Evolutionary conservation across 768 basidiomycete genomes (phyloP), one percentile per base, ranked within the genome.

Genomic region (Ramaria rubella): DNA sequence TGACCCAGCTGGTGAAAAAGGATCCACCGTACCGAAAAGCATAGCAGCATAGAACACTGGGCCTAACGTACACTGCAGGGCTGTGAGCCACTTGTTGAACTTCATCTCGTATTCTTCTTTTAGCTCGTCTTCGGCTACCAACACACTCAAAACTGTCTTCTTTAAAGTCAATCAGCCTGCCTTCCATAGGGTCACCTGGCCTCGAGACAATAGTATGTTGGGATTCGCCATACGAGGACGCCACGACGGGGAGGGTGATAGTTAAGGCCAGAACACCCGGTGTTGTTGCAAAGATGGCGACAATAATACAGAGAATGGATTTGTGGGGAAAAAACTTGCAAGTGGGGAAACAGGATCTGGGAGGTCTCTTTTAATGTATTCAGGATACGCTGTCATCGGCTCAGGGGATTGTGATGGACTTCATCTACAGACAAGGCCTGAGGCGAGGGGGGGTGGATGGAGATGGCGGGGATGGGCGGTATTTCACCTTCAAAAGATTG

Each of bases 201-300:
- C 24, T 17, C 11, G 49, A 12, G 33, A 46, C 38, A 15, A 17
- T 34, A 3, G 73, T 63, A 15, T 62, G 57, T 23, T 60, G 58
- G 1, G 55, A 48, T 43, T 58, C 62, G 5, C 70, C 66, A 62
- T 83, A 83, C 3, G 81, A 78, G 9, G 76, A 82, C 27, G 89
- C 80, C 17, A 94, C 91, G 12, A 99, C 94, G 4, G 94, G 94
- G 9, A 98, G 73, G 0, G 95, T 97, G 19, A 98, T 60, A 0
- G 94, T 97, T 49, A 99, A 72, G 3, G 77, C 75, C 68, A 96
- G 73, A 1, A 99, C 83, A 1, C 93, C 91, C 1, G 95, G 95
- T 1, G 52, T n/a, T 0, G 87, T 83, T 3, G 93, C 91, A 55
- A 96, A 78, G 24, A 95, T 61, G 0, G 85, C 81, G 0, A 88